These are phyloP conservation scores for Bolboschoenus planiculmis DNA, from an alignment of 176 grass and related monocot genomes.

Conservation along the genomic window DNA sequence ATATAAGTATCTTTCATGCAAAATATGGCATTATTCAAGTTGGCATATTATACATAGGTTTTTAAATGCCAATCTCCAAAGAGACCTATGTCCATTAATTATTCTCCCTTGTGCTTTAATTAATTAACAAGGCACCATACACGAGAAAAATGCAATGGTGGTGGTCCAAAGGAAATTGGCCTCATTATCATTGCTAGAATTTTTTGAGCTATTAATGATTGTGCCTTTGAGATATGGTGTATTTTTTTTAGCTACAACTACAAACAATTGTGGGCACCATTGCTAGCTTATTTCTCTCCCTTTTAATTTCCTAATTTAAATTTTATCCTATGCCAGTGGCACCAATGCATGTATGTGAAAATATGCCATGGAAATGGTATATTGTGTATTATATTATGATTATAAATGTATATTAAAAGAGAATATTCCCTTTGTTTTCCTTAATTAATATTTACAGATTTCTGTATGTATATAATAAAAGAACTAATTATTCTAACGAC, in stretches of 20 bases:
- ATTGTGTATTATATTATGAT: neutral
- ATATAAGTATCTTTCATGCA: neutral
- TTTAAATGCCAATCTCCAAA: neutral
- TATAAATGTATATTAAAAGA: neutral
- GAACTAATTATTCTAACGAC: too few species aligned
- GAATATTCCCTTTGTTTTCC: neutral
- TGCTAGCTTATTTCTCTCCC: neutral
- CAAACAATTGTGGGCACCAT: neutral
- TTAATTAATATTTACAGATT: neutral
- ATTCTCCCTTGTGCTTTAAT: constrained; percentile 22
- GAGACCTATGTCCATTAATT: neutral
- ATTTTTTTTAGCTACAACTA: neutral
- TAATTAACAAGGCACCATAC: neutral
- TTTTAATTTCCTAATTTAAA: neutral
- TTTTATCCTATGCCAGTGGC: neutral
- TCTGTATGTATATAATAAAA: too few species aligned
- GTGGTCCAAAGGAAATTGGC: neutral
- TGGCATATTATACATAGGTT: neutral
- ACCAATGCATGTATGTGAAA: neutral
- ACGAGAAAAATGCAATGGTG: constrained; percentile 3
- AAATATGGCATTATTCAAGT: neutral
- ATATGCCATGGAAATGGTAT: neutral
- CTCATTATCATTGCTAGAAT: constrained; percentile 8
- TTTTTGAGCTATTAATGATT: constrained; percentile 13
- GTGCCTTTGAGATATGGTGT: neutral